These are phyloP conservation scores for Blastobotrys niveus DNA, from an alignment of 1,139 yeast species.

Conservation along the genomic window DNA sequence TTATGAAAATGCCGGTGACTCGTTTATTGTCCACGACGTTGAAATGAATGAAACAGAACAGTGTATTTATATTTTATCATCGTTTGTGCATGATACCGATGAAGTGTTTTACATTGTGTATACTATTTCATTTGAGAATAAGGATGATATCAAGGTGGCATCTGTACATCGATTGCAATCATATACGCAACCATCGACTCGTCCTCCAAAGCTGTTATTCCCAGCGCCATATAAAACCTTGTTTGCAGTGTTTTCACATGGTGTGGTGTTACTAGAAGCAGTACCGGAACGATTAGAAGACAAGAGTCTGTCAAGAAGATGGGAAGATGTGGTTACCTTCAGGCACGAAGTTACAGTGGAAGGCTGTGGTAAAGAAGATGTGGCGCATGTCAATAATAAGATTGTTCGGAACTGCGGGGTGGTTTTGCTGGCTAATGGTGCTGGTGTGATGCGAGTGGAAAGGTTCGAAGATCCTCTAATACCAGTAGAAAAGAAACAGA, in stretches of 20 bases:
- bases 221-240: slow-evolving; percentile 62
- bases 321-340: slow-evolving; percentile 73
- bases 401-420: slow-evolving; percentile 40
- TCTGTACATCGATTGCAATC: slow-evolving; percentile 57
- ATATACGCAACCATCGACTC: slow-evolving; percentile 33
- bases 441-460: slow-evolving; percentile 63
- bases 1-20: slow-evolving; percentile 40
- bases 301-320: slow-evolving; percentile 44
- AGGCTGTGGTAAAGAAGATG: slow-evolving; percentile 55
- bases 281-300: slow-evolving; percentile 37
- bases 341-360: slow-evolving; percentile 49
- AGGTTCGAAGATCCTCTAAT: slow-evolving; percentile 35
- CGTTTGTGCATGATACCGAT: slow-evolving; percentile 33
- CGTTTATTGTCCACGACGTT: slow-evolving; percentile 50
- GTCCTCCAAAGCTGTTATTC: slow-evolving; percentile 48
- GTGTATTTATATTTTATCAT: slow-evolving; percentile 48
- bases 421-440: slow-evolving; percentile 50
- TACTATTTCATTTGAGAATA: slow-evolving; percentile 50
- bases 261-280: slow-evolving; percentile 63
- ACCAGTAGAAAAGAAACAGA: slow-evolving; percentile 12
- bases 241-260: slow-evolving; percentile 54
- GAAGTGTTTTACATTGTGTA: slow-evolving; percentile 45
- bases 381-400: slow-evolving; percentile 19
- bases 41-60: slow-evolving; percentile 33
- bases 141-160: slow-evolving; percentile 47